Base-by-base conservation (phyloP, 2,329 filamentous ascomycete genomes). In the Aspergillus persii region DNA sequence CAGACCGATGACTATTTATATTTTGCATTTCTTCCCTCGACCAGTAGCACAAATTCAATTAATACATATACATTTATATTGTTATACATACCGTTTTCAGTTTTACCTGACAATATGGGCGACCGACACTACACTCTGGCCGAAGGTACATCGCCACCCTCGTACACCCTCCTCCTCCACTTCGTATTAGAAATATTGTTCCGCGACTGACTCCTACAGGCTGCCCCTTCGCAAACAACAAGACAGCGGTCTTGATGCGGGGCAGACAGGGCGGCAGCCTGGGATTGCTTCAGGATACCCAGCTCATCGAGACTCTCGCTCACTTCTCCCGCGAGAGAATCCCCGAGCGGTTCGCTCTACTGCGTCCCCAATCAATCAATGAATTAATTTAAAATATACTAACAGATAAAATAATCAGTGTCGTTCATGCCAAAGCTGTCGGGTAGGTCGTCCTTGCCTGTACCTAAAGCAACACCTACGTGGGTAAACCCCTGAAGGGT, bases 281-380 rank as follows among this genome's bases (percentile, higher is more conserved):
- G 18, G 18, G 18, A 23, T 23, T 23, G 18, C 18, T 23, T 23
- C 18, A 23, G 18, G 84, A 86, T 64, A 85, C 83, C n/a, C 83
- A 86, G 53, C 68, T 88, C n/a, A 82, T 88, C 58, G 84, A 87
- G 61, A 80, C 83, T 0, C 73, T 88, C 0, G 80, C 85, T 2
- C 85, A 87, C 67, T 88, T 88, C 66, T 80, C 84, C 59, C 79
- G 84, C 5, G 85, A 88, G 71, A 75, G 86, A 23, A 88, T 88
- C 18, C 85, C 85, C 0, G 85, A 87, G 68, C 74, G 85, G 70
- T 70, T 8, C 7, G 12, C 8, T 18, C 23, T 7, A 31, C 30
- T 18, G 31, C 23, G 18, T 18, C 18, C 18, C 18, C 18, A 23
- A 23, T 23, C 18, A 23, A 23, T 23, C 18, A 23, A 23, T 23